Conservation (phyloP, 2,329 filamentous ascomycete genomes). For the Tolypocladium guangdongense region DNA sequence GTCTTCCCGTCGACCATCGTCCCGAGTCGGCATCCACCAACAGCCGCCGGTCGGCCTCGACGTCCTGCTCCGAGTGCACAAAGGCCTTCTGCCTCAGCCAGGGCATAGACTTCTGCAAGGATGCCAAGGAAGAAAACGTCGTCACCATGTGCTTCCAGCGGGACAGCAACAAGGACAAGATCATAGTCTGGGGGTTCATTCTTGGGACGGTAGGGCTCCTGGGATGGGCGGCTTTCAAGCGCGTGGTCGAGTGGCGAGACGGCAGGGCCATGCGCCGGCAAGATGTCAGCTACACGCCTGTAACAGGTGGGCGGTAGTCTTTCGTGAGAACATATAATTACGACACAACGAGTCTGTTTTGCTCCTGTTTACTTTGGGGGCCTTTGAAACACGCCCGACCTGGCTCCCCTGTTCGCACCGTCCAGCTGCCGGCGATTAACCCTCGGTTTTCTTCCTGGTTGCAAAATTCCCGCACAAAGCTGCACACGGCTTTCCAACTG, state of each 20-base stretch:
- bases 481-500: neutral
- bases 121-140: constrained; percentile 50
- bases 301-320: constrained; percentile 8
- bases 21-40: neutral
- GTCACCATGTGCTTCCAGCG: constrained; percentile 55
- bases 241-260: constrained; percentile 30
- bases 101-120: constrained; percentile 51
- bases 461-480: neutral
- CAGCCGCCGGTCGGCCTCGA: constrained; percentile 25
- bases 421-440: neutral
- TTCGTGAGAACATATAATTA: neutral
- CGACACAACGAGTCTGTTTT: neutral
- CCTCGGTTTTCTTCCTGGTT: neutral
- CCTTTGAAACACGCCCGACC: neutral
- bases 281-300: constrained; percentile 17
- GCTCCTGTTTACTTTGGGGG: neutral
- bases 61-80: constrained; percentile 50
- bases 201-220: constrained; percentile 46
- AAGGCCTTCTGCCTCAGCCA: constrained; percentile 52
- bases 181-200: constrained; percentile 56
- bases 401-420: neutral
- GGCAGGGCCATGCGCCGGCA: constrained; percentile 17
- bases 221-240: constrained; percentile 46
- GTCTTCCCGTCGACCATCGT: neutral
- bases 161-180: constrained; percentile 54